Base-by-base conservation (phyloP, 305 asterid species). In the Fraxinus xanthoxyloides region DNA sequence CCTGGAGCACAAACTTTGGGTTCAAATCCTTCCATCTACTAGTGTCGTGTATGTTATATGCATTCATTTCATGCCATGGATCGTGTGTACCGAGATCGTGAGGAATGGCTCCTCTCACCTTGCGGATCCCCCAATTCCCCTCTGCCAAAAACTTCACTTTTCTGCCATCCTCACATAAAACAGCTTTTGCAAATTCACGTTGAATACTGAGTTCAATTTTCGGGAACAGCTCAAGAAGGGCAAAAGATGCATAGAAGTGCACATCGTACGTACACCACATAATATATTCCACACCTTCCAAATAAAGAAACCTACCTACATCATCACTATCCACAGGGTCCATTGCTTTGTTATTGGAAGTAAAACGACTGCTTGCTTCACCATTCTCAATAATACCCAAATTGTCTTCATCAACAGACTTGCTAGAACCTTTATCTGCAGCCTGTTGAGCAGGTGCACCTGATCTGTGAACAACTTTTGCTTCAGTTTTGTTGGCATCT, bases 261-360 rank as follows among this genome's bases (percentile, higher is more conserved):
- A 97, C 99, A 17, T 97, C 99, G 35, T 97, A 97, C 0, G 99
- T 97, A 85, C 98, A 95, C 99, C 99, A 97, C 99, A 97, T 97
- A 43, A 97, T 92, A 81, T 97, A 97, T 85, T 97, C 99, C 10
- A 97, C 93, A 0, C 99, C 99, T 90, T 97, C 99, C 77, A 97
- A 89, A 77, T 97, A 97, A 7, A 97, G 89, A 88, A 97, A 97
- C 88, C 83, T 92, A 84, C 99, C 99, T 17, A 92, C 99, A 67
- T 97, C 99, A 81, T 91, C 89, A 0, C 83, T 77, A 17, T 90
- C 93, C 32, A 75, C 43, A 75, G 89, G 82, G 67, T 77, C 85
- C 36, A 31, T 13, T 63, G 80, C 85, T 84, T 83, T 89, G 17
- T 51, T 77, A 30, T 87, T 83, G 59, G 90, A 85, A 85, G 82